Percentiles rank a stretch among this genome's conserved stretches.
phyloP scores from a whole-genome alignment of 2,329 filamentous ascomycete genomes.

The Calonectria hongkongensis region DNA sequence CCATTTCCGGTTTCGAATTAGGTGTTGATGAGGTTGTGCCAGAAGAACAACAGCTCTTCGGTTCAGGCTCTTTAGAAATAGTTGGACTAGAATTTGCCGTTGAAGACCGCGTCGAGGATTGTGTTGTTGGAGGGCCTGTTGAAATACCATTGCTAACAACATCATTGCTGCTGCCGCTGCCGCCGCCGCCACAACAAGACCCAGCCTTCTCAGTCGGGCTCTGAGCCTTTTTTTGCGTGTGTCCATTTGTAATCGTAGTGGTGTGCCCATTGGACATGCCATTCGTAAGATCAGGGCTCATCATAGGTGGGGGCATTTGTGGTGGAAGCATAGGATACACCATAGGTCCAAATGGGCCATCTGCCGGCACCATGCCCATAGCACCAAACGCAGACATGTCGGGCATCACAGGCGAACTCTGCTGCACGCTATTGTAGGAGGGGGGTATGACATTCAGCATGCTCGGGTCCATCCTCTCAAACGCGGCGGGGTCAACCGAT shows the following conservation, averaged over 20 bases:
- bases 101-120: slow-evolving; percentile 37
- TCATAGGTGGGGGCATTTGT: slow-evolving; percentile 53
- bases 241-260: slow-evolving; percentile 47
- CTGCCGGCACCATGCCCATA: slow-evolving; percentile 54
- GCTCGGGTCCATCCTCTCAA: slow-evolving; percentile 73
- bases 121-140: slow-evolving; percentile 22
- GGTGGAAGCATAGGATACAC: slow-evolving; percentile 60
- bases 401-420: slow-evolving; percentile 51
- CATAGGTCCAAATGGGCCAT: slow-evolving; percentile 51
- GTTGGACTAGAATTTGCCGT: slow-evolving; percentile 46
- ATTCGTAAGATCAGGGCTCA: slow-evolving; percentile 45
- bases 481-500: slow-evolving; percentile 68
- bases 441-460: slow-evolving; percentile 69
- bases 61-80: slow-evolving; percentile 44
- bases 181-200: slow-evolving; percentile 62
- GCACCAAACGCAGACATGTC: slow-evolving; percentile 54
- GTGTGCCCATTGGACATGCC: slow-evolving; percentile 47
- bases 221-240: slow-evolving; percentile 39
- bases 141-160: slow-evolving; percentile 31
- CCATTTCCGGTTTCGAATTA: slow-evolving; percentile 44
- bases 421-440: slow-evolving; percentile 55
- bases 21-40: slow-evolving; percentile 47
- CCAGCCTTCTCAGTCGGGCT: slow-evolving; percentile 50
- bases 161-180: slow-evolving; percentile 27
- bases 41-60: slow-evolving; percentile 58